Base-by-base conservation (phyloP, 441 rosid species). In the Brassica hybrid region DNA sequence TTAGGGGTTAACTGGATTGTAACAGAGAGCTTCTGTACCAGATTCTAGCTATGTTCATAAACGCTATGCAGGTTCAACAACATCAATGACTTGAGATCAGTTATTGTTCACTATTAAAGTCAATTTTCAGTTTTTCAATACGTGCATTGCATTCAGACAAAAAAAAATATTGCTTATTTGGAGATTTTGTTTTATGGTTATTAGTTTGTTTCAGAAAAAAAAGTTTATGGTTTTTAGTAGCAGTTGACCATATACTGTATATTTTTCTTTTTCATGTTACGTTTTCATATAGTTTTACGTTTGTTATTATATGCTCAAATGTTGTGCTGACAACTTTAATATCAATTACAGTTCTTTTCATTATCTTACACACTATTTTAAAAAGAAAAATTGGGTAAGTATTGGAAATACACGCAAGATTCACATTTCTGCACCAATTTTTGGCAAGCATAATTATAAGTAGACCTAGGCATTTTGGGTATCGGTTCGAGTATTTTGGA, bases 31-130 rank as follows among this genome's bases (percentile, higher is more conserved):
- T 58, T 58, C 30, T 10, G 32, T 21, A 58, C 30, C 12, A 10
- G 3, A 58, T 58, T 21, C 62, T 19, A 58, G 62, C 62, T 4
- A 58, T 21, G n/a, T 10, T 58, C 25, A 58, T 58, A 9, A 58
- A 58, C 30, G 6, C 6, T 18, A 1, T 57, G 62, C 30, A 19
- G 62, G 62, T 57, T 57, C 62, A 73, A 72, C 23, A 30, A 43
- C 11, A 18, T 12, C 34, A 27, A 8, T 60, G 32, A 72, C 36
- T 18, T 4, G 50, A 62, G 69, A 30, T 45, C 8, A 12, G 32
- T 18, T 71, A 38, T 30, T 69, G 30, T 34, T 68, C 52, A 54
- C 18, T 32, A 13, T 57, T 36, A 36, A 36, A 36, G 41, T 36
- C 11, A 7, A 32, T 32, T 32, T 32, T 7, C 41, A 34, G 41